Percentiles rank a stretch among this genome's conserved stretches.
Evolutionary conservation across 495 filamentous ascomycete species (phyloP).

Genomic region (Talaromyces liani): DNA sequence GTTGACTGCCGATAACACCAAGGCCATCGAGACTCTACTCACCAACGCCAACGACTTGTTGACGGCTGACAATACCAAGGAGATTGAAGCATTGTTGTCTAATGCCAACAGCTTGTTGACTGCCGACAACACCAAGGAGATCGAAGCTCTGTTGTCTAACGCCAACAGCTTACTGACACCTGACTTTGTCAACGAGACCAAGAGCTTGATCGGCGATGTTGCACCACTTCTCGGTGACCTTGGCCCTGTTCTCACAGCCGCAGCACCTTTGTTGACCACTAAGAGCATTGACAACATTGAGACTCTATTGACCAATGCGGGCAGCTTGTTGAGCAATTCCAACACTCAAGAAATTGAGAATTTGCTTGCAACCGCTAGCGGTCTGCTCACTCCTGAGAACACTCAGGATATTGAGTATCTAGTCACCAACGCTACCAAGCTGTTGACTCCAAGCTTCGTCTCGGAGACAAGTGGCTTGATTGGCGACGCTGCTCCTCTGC

Average conservation of each 20-base stretch:
- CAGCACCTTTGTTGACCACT: constrained; percentile 28
- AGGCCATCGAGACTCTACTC: constrained; percentile 25
- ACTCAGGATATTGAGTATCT: constrained; percentile 19
- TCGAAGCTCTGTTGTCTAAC: constrained; percentile 32
- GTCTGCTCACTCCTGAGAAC: constrained; percentile 21
- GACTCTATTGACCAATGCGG: constrained; percentile 29
- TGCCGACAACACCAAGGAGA: constrained; percentile 27
- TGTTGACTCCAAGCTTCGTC: constrained; percentile 34
- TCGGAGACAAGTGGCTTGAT: constrained; percentile 32
- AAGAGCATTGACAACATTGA: constrained; percentile 29
- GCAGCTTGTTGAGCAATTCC: constrained; percentile 27
- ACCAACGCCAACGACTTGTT: constrained; percentile 30
- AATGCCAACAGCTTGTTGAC: constrained; percentile 29
- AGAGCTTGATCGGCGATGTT: constrained; percentile 27
- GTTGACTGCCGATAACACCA: constrained; percentile 19
- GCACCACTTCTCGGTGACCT: constrained; percentile 37
- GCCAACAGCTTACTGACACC: constrained; percentile 31
- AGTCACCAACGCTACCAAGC: constrained; percentile 32
- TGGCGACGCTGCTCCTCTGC: constrained; percentile 21
- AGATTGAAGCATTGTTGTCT: constrained; percentile 31
- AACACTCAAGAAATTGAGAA: constrained; percentile 34
- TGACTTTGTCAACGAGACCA: constrained; percentile 34
- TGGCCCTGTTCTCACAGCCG: constrained; percentile 31
- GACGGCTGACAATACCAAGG: constrained; percentile 25
- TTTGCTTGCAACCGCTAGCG: constrained; percentile 22